phyloP scores from a whole-genome alignment of 805 yeast species.

The Myxozyma melibiosi region DNA sequence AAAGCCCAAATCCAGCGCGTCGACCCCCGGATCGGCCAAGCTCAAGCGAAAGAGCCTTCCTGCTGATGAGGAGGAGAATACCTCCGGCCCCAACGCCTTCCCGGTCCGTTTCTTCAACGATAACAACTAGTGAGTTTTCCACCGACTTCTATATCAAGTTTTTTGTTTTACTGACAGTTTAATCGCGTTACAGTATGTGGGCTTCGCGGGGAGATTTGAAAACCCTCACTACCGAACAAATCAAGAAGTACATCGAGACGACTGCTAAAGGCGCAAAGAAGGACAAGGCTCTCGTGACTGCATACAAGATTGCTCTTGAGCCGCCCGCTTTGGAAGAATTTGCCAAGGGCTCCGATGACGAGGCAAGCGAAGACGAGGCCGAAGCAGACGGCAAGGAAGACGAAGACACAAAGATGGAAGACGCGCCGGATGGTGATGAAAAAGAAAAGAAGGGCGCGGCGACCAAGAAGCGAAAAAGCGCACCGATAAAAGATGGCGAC shows the following conservation, averaged over 20 bases:
- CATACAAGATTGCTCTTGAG: constrained; percentile 57
- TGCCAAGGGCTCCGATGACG: constrained; percentile 38
- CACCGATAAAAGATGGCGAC: constrained; percentile 2
- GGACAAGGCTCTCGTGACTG: constrained; percentile 51
- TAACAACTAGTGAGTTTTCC: constrained; percentile 52
- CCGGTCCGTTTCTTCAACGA: constrained; percentile 73
- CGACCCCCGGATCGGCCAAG: constrained; percentile 37
- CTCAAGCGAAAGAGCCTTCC: constrained; percentile 33
- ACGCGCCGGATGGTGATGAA: constrained; percentile 35
- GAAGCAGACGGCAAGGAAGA: constrained; percentile 34
- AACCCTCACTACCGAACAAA: constrained; percentile 47
- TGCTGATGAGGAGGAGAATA: constrained; percentile 17
- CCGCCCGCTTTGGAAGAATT: constrained; percentile 54
- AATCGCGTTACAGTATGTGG: constrained; percentile 51
- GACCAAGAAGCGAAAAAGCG: constrained; percentile 15
- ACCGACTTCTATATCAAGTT: neutral
- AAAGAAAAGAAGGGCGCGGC: constrained; percentile 3
- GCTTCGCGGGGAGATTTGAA: constrained; percentile 56
- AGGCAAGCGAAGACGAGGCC: constrained; percentile 40
- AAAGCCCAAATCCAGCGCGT: constrained; percentile 51
- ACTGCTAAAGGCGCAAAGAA: constrained; percentile 36
- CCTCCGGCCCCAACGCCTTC: constrained; percentile 37
- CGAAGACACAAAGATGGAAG: constrained; percentile 35
- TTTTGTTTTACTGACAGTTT: neutral
- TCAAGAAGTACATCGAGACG: constrained; percentile 45